phyloP scores from a whole-genome alignment of 345 rosid species.

The Turritis glabra region DNA sequence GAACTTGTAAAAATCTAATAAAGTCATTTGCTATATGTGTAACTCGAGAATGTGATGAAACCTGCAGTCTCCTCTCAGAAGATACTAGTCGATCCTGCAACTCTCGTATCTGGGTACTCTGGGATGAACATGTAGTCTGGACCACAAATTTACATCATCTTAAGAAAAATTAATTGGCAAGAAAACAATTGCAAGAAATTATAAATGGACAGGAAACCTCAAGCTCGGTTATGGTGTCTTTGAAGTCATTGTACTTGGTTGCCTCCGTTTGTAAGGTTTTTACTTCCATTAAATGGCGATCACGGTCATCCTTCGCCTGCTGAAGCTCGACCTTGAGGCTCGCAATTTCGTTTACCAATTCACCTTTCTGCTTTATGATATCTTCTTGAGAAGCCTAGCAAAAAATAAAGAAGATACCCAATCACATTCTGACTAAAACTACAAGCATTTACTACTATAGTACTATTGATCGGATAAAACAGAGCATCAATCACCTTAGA shows the following conservation, averaged over 20 bases:
- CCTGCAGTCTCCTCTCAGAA: slow-evolving; percentile 76
- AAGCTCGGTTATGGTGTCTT: slow-evolving; percentile 65
- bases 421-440: slow-evolving; percentile 7
- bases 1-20: neutral
- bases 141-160: slow-evolving; percentile 30
- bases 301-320: slow-evolving; percentile 70
- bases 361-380: slow-evolving; percentile 65
- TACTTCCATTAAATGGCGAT: slow-evolving; percentile 52
- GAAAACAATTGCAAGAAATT: neutral
- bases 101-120: slow-evolving; percentile 60
- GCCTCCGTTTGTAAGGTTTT: slow-evolving; percentile 56
- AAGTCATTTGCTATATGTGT: neutral
- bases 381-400: slow-evolving; percentile 78
- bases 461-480: neutral
- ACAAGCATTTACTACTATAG: neutral
- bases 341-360: slow-evolving; percentile 63
- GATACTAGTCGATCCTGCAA: slow-evolving; percentile 64
- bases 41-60: slow-evolving; percentile 24
- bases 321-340: slow-evolving; percentile 67
- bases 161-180: slow-evolving; percentile 4
- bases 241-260: slow-evolving; percentile 65
- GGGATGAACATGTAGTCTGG: slow-evolving; percentile 72
- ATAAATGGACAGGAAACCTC: slow-evolving; percentile 52
- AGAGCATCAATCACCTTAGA: slow-evolving; percentile 58
- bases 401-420: neutral